These are phyloP conservation scores for Plasmopara viticola DNA, from an alignment of 352 stramenopile species.

Conservation along the genomic window DNA sequence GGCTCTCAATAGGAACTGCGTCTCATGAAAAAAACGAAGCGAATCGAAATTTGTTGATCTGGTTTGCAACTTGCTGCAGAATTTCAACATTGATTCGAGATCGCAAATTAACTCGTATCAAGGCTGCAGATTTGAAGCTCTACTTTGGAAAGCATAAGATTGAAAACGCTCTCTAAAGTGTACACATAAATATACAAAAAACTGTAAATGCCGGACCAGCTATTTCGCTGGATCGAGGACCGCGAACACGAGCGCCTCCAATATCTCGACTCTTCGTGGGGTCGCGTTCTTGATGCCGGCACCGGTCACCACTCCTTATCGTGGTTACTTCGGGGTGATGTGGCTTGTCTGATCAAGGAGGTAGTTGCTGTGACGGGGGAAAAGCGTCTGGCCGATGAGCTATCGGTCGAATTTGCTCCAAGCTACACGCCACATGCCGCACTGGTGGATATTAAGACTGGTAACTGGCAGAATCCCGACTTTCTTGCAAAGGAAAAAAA, in stretches of 20 bases:
- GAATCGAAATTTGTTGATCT: too few species aligned
- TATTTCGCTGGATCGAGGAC: slow-evolving; percentile 73
- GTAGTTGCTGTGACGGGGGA: slow-evolving; percentile 75
- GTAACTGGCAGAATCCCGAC: slow-evolving; percentile 63
- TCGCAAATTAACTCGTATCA: too few species aligned
- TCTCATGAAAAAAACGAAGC: too few species aligned
- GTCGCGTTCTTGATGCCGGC: slow-evolving; percentile 82
- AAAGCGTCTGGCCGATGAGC: slow-evolving; percentile 36
- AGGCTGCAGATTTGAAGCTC: too few species aligned
- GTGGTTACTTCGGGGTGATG: slow-evolving; percentile 60
- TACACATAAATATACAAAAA: too few species aligned
- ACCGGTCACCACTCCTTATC: slow-evolving; percentile 86
- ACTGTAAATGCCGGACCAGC: slow-evolving; percentile 26
- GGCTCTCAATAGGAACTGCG: too few species aligned
- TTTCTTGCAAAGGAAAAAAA: slow-evolving; percentile 53
- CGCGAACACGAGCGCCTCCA: slow-evolving; percentile 29
- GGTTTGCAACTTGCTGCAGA: too few species aligned
- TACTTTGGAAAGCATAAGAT: too few species aligned
- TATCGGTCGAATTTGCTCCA: slow-evolving; percentile 31
- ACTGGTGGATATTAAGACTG: slow-evolving; percentile 39
- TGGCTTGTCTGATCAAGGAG: slow-evolving; percentile 23
- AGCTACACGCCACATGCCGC: slow-evolving; percentile 25
- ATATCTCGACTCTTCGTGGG: slow-evolving; percentile 29
- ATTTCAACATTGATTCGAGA: too few species aligned
- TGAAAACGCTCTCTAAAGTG: too few species aligned